Evolutionary conservation across 163 green algal species (phyloP).

Genomic region (Chlamydomonas reinhardtii): DNA sequence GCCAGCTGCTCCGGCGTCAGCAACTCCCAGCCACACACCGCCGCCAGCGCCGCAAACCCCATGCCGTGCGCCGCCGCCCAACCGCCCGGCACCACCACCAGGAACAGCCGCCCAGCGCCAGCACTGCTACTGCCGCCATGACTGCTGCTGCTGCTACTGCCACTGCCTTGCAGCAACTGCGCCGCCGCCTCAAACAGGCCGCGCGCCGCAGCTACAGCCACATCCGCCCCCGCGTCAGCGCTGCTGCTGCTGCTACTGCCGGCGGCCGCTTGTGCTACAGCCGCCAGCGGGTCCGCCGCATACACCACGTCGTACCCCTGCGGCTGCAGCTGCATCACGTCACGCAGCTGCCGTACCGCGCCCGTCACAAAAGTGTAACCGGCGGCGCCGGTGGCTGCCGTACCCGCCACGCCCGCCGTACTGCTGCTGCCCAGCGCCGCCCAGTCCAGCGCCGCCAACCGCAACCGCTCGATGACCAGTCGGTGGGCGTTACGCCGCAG

Average conservation of each 20-base stretch:
- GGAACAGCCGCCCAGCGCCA: background rate
- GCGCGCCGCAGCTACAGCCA: background rate
- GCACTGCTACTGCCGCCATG: background rate
- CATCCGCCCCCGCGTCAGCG: background rate
- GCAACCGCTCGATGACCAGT: conserved; percentile 22
- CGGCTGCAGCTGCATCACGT: conserved; percentile 20
- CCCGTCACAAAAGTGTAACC: conserved; percentile 10
- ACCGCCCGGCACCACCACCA: background rate
- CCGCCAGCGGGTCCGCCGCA: conserved; percentile 14
- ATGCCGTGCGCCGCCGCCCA: conserved; percentile 35
- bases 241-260: background rate
- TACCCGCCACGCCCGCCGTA: background rate
- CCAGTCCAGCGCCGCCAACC: conserved; percentile 26
- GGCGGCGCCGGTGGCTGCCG: background rate
- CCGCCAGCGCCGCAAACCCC: conserved; percentile 23
- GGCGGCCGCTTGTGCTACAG: background rate
- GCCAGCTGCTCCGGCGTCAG: conserved; percentile 18
- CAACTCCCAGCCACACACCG: conserved; percentile 34
- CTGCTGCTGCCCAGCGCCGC: background rate
- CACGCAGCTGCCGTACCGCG: conserved; percentile 19
- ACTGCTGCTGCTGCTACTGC: background rate
- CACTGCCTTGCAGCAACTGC: background rate
- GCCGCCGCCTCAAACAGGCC: conserved; percentile 1
- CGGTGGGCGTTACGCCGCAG: conserved; percentile 9
- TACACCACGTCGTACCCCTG: conserved; percentile 28